Evolutionary conservation across 2,329 filamentous ascomycete genomes (phyloP), one percentile per base, ranked within the genome.

Genomic region (Chrysosporium keratinophilum): DNA sequence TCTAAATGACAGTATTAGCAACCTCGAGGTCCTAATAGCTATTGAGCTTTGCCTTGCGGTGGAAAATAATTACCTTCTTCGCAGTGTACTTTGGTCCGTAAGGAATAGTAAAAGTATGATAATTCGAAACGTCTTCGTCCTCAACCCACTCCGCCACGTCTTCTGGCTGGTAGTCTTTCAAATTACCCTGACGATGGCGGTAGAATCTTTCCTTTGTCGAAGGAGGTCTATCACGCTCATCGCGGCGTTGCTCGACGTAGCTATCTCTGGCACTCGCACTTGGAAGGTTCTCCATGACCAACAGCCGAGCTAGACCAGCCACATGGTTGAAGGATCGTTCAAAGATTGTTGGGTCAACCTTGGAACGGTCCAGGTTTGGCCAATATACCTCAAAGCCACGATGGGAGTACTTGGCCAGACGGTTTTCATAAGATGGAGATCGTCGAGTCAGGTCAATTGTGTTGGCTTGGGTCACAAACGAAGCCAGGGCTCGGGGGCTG

Each of bases 381-480:
- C 87, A 95, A 65, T 86, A 85, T 0, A 91, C 80, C 67, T 95
- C 88, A 59, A 95, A 95, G 14, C 87, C 87, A 42, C 88, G 77
- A 63, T 86, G 86, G 12, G 85, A 86, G 67, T 95, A 91, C 67
- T 94, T 94, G 14, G 86, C 87, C 11, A 94, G 76, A 9, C 88
- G 82, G 60, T 88, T 94, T 64, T 95, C 88, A 61, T 95, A 95
- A 0, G 87, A 93, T 0, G 88, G 87, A 15, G 86, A 91, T 41
- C 88, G 81, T 17, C 88, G 79, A 3, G 80, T 83, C 35, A 95
- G 76, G 63, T 95, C 88, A 56, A 94, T 77, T 2, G 83, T 83
- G 62, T 95, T 94, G 64, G 81, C 77, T 68, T 95, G 88, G 0
- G 87, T 91, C 64, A 91, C 83, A 67, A 85, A 91, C 9, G 87